phyloP scores from a whole-genome alignment of 139 green algal species.

The Closterium sp. region DNA sequence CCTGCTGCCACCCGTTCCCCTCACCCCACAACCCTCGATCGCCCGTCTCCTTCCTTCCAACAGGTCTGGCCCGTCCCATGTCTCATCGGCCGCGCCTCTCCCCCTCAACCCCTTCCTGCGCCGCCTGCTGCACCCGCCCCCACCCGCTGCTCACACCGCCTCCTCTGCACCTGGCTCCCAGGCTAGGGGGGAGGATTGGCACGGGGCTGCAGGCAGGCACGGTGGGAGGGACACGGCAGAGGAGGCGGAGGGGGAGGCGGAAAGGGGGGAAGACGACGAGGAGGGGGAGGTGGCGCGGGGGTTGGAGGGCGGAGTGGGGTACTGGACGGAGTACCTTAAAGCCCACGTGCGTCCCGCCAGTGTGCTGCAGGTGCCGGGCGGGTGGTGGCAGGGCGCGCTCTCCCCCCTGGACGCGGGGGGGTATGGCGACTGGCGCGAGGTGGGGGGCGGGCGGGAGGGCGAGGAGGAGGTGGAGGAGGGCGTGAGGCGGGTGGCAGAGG shows the following conservation, averaged over 20 bases:
- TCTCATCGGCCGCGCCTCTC: neutral
- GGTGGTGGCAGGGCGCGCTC: neutral
- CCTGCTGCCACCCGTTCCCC: neutral
- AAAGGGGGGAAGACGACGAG: neutral
- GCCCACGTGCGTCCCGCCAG: neutral
- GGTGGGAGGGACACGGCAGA: neutral
- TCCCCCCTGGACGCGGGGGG: neutral
- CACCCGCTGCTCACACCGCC: neutral
- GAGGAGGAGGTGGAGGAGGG: conserved; percentile 34
- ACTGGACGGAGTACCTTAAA: conserved; percentile 13
- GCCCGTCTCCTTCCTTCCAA: neutral
- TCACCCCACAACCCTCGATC: neutral
- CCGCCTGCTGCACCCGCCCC: neutral
- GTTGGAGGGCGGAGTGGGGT: neutral
- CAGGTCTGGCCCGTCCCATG: neutral
- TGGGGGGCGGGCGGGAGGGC: neutral
- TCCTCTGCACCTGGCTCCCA: neutral
- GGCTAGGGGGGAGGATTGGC: neutral
- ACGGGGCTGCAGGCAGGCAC: neutral
- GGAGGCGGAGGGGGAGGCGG: neutral
- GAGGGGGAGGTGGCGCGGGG: neutral
- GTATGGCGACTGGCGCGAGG: neutral
- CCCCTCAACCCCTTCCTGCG: neutral
- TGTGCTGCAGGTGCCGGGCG: neutral
- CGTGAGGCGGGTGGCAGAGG: conserved; percentile 9